Evolutionary conservation across 805 yeast species (phyloP).

Genomic region (Kodamaea lidongshanica): DNA sequence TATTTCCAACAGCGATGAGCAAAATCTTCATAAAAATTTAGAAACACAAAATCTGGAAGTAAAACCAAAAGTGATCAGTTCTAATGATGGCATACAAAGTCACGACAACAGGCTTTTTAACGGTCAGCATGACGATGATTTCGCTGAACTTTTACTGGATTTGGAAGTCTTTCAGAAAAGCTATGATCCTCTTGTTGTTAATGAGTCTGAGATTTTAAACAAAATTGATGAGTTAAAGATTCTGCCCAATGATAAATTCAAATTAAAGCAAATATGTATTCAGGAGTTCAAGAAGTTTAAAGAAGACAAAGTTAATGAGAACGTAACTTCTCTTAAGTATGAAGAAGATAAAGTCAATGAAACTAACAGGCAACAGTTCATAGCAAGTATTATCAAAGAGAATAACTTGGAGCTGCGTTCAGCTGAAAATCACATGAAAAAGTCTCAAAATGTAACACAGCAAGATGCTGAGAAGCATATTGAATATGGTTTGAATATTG

Average conservation of each 20-base stretch:
- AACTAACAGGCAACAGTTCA: constrained; percentile 8
- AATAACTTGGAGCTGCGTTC: constrained; percentile 7
- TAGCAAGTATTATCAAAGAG: constrained; percentile 14
- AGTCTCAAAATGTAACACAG: constrained; percentile 1
- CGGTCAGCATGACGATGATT: constrained; percentile 14
- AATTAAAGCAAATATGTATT: constrained; percentile 19
- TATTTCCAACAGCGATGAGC: background rate
- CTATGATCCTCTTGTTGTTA: constrained; percentile 9
- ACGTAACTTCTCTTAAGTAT: constrained; percentile 5
- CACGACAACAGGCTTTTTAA: background rate
- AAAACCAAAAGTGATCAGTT: background rate
- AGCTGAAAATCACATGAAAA: no score
- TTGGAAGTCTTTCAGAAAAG: constrained; percentile 34
- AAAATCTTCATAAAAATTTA: background rate
- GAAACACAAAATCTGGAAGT: background rate
- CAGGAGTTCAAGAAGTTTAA: constrained; percentile 14
- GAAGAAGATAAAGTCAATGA: constrained; percentile 9
- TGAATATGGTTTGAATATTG: constrained; percentile 23
- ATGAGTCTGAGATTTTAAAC: constrained; percentile 17
- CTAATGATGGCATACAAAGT: background rate
- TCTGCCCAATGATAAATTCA: constrained; percentile 23
- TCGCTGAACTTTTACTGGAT: constrained; percentile 28
- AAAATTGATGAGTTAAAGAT: constrained; percentile 24
- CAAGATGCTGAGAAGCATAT: background rate
- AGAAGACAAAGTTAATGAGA: constrained; percentile 7